Percentiles rank a stretch among this genome's conserved stretches.
These are phyloP conservation scores for Sarcodon aspratus DNA, from an alignment of 768 basidiomycete species.

Conservation along the genomic window DNA sequence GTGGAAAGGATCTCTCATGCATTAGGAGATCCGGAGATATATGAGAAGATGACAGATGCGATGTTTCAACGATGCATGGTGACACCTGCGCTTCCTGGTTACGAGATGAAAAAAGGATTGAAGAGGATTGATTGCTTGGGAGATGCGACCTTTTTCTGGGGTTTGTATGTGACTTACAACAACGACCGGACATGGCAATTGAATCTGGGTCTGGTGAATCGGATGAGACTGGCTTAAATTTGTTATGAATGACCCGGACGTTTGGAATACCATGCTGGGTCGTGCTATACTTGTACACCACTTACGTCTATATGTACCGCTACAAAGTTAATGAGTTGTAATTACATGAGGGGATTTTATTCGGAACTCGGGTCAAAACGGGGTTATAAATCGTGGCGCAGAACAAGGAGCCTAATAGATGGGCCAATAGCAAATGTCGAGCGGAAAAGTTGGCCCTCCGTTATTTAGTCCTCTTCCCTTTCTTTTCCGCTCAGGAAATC, in stretches of 20 bases:
- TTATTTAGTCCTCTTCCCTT: too few relatives aligned
- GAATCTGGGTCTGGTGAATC: slow-evolving; percentile 29
- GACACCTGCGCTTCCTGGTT: slow-evolving; percentile 25
- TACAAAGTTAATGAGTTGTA: too few relatives aligned
- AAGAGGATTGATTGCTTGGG: slow-evolving; percentile 41
- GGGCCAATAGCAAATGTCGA: too few relatives aligned
- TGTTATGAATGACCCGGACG: not conserved
- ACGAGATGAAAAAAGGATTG: slow-evolving; percentile 28
- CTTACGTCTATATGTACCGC: too few relatives aligned
- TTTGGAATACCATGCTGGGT: too few relatives aligned
- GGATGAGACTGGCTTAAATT: not conserved
- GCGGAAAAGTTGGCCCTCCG: too few relatives aligned
- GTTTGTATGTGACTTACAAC: slow-evolving; percentile 19
- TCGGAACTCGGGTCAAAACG: too few relatives aligned
- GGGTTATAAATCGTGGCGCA: too few relatives aligned
- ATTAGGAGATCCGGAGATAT: slow-evolving; percentile 8
- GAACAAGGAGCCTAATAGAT: too few relatives aligned
- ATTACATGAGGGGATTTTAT: too few relatives aligned
- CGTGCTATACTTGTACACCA: too few relatives aligned
- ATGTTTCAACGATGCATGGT: slow-evolving; percentile 25
- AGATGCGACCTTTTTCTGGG: slow-evolving; percentile 32
- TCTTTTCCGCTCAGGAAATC: too few relatives aligned
- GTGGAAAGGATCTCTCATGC: slow-evolving; percentile 12
- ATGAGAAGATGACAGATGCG: slow-evolving; percentile 13
- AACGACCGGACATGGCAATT: slow-evolving; percentile 30